These are phyloP conservation scores for Tricholoma sp. DNA, from an alignment of 768 basidiomycete genomes.

Conservation along the genomic window DNA sequence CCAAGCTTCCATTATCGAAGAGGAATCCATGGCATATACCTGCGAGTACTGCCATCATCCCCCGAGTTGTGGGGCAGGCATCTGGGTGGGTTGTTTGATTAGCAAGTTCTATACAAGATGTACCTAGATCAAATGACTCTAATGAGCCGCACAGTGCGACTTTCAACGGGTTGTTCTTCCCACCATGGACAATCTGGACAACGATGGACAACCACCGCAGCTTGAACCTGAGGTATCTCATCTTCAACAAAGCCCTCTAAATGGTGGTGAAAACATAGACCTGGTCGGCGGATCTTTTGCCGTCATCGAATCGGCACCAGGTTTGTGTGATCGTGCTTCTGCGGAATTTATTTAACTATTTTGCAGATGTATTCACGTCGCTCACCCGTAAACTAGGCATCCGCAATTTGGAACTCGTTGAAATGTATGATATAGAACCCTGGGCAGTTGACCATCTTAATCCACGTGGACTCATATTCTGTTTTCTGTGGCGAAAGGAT, in stretches of 20 bases:
- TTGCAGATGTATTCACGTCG: slow-evolving; percentile 52
- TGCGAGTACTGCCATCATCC: too few relatives aligned
- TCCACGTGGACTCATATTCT: slow-evolving; percentile 58
- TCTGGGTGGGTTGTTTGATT: too few relatives aligned
- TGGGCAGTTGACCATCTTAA: slow-evolving; percentile 58
- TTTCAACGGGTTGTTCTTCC: background rate
- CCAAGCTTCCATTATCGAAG: too few relatives aligned
- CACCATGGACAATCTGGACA: background rate
- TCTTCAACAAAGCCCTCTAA: background rate
- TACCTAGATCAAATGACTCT: too few relatives aligned
- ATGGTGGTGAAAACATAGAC: slow-evolving; percentile 23
- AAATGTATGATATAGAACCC: slow-evolving; percentile 59
- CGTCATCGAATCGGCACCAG: slow-evolving; percentile 55
- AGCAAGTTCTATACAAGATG: too few relatives aligned
- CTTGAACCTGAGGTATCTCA: background rate
- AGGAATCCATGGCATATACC: too few relatives aligned
- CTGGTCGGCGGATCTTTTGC: slow-evolving; percentile 61
- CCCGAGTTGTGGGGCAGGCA: too few relatives aligned
- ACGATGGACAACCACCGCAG: background rate
- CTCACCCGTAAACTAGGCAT: slow-evolving; percentile 52
- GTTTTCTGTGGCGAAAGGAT: slow-evolving; percentile 55
- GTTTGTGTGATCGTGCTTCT: slow-evolving; percentile 17
- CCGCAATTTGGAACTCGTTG: slow-evolving; percentile 46
- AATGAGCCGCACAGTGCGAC: too few relatives aligned
- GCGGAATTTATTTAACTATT: background rate